These are phyloP conservation scores for Talaromyces stipitatus DNA, from an alignment of 495 filamentous ascomycete species.

Conservation along the genomic window DNA sequence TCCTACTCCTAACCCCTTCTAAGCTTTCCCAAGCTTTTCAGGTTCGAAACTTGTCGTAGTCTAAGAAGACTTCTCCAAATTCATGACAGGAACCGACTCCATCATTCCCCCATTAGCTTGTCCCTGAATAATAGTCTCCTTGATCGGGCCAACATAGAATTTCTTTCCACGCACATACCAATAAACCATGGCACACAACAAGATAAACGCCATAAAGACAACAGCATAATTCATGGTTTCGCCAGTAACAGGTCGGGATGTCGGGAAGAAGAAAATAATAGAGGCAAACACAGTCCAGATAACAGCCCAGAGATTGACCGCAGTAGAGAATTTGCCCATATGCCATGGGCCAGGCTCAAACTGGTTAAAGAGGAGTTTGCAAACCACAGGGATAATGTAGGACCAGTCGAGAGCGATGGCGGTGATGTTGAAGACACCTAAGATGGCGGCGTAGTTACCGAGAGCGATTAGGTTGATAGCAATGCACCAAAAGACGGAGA, in stretches of 20 bases:
- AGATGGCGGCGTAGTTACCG: conserved; percentile 52
- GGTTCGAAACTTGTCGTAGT: too few relatives aligned
- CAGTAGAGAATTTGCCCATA: conserved; percentile 37
- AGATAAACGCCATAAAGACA: conserved; percentile 39
- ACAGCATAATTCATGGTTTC: conserved; percentile 38
- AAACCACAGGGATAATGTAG: conserved; percentile 55
- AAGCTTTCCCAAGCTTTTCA: too few relatives aligned
- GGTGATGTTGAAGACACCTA: conserved; percentile 56
- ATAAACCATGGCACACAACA: conserved; percentile 37
- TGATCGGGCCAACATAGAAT: conserved; percentile 46
- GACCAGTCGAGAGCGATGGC: conserved; percentile 57
- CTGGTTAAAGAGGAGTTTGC: conserved; percentile 48
- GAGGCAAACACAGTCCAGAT: conserved; percentile 54
- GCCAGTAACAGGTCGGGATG: conserved; percentile 41
- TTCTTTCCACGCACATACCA: conserved; percentile 42
- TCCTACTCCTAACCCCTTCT: background rate
- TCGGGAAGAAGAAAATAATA: conserved; percentile 56
- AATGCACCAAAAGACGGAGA: conserved; percentile 48
- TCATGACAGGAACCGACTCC: conserved; percentile 21
- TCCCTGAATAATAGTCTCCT: conserved; percentile 23
- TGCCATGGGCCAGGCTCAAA: conserved; percentile 57
- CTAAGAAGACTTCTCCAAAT: conserved; percentile 6
- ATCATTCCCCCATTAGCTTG: conserved; percentile 11
- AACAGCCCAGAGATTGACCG: conserved; percentile 46
- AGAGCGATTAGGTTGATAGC: conserved; percentile 57